Percentiles rank a stretch among this genome's conserved stretches.
Conservation (phyloP, 2,329 filamentous ascomycete species). For the Berkeleyomyces rouxiae region DNA sequence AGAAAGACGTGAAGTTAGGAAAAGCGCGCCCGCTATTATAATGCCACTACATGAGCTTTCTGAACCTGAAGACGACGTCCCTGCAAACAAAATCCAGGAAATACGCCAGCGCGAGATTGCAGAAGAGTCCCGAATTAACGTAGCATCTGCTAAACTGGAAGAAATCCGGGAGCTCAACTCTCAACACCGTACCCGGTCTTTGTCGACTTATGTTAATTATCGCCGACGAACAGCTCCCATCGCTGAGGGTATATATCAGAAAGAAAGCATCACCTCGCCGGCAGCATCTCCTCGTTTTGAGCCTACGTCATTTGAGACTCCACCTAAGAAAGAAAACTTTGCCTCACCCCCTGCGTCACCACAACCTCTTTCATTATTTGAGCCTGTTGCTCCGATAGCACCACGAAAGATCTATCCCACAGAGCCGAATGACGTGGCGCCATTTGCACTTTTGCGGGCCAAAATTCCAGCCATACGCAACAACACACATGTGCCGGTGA, state of each 20-base stretch:
- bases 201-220: slow-evolving; percentile 4
- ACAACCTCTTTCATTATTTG: background rate
- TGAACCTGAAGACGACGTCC: slow-evolving; percentile 7
- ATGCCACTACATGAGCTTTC: slow-evolving; percentile 9
- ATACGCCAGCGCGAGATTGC: slow-evolving; percentile 29
- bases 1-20: slow-evolving; percentile 10
- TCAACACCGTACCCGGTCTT: slow-evolving; percentile 5
- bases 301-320: slow-evolving; percentile 5
- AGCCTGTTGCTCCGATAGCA: slow-evolving; percentile 8
- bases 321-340: background rate
- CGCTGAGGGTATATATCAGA: background rate
- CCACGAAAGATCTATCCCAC: slow-evolving; percentile 9
- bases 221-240: background rate
- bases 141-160: slow-evolving; percentile 22
- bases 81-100: slow-evolving; percentile 29
- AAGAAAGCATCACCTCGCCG: background rate
- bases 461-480: background rate
- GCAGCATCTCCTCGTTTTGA: background rate
- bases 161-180: slow-evolving; percentile 37
- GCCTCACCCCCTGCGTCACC: background rate
- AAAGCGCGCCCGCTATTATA: slow-evolving; percentile 8
- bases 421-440: background rate
- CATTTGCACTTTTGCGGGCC: background rate
- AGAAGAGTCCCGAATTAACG: slow-evolving; percentile 13
- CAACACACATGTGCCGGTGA: background rate